Base-by-base conservation (phyloP, 768 basidiomycete species). In the Leccinum fibrillosum region DNA sequence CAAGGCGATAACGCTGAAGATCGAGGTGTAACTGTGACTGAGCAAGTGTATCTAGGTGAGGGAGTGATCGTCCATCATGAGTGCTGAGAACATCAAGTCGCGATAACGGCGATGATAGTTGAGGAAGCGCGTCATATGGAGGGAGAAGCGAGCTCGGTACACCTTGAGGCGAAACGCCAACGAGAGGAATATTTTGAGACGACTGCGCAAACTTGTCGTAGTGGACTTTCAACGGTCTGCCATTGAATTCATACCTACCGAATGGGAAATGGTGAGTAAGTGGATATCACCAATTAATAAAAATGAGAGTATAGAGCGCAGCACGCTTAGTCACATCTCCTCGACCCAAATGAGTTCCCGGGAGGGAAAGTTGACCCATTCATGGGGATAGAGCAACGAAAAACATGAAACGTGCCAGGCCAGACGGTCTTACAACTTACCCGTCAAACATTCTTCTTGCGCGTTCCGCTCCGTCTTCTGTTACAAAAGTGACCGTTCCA, bases 361-460 rank as follows among this genome's bases (percentile, higher is more conserved):
- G 7, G 34, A 25, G 3, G 19, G 1, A 25, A 17, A 15, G 26
- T 28, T 19, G 15, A 7, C 15, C 42, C 32, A 2, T 37, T 23
- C 51, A 32, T 30, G 17, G 30, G 45, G 26, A 30, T 42, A 56
- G 54, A 53, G 47, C 4, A 23, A 30, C 21, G 25, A 19, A 44
- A 51, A 47, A 54, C n/a, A 28, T 47, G 37, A 53, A 44, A 53
- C 9, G 52, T 30, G 54, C 32, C 5, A 34, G 45, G 9, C 11
- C 23, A 23, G n/a, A 13, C 21, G 45, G 6, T 11, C 21, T 10
- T 21, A 37, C 37, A 21, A 78, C 86, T 69, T 65, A 95, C 93
- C 93, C 94, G 64, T 97, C 92, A 72, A 96, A 96, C 82, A 92
- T 86, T 52, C 81, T 78, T 30, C 94, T 85, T 4, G 94, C 96